Conservation (phyloP, 352 stramenopile genomes). For the Globisporangium lucens region DNA sequence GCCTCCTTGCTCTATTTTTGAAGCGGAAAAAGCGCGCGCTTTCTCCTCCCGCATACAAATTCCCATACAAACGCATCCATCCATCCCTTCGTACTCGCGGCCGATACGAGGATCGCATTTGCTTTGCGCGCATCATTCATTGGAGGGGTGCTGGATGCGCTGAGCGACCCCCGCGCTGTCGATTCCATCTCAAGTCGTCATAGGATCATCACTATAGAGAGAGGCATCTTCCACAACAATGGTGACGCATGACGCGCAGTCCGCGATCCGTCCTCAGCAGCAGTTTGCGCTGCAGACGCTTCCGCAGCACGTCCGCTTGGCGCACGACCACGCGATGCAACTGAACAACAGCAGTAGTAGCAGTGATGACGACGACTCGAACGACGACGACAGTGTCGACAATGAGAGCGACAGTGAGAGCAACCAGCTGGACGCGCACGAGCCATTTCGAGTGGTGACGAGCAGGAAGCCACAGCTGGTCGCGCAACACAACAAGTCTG, state of each 20-base stretch:
- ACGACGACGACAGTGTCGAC: not conserved
- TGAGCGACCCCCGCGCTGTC: not conserved
- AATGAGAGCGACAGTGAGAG: not conserved
- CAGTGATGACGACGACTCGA: not conserved
- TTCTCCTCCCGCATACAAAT: constrained; percentile 4
- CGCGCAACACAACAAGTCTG: not conserved
- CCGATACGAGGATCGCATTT: constrained; percentile 6
- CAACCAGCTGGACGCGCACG: constrained; percentile 6
- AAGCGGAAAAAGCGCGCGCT: constrained; percentile 15
- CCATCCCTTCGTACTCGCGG: not conserved
- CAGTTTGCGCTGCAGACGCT: constrained; percentile 13
- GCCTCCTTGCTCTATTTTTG: constrained; percentile 6
- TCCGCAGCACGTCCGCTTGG: constrained; percentile 8
- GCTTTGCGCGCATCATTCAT: not conserved
- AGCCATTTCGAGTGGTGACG: not conserved
- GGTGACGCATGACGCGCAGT: not conserved
- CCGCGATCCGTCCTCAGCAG: not conserved
- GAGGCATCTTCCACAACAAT: not conserved
- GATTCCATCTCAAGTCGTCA: not conserved
- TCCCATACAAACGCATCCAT: constrained; percentile 10
- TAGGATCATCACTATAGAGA: not conserved
- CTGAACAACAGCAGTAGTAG: not conserved
- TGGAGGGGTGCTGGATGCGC: not conserved
- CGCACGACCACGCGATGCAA: constrained; percentile 3
- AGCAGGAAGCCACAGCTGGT: not conserved